Evolutionary conservation across 768 basidiomycete genomes (phyloP).

Genomic region (Calocera viscosa): DNA sequence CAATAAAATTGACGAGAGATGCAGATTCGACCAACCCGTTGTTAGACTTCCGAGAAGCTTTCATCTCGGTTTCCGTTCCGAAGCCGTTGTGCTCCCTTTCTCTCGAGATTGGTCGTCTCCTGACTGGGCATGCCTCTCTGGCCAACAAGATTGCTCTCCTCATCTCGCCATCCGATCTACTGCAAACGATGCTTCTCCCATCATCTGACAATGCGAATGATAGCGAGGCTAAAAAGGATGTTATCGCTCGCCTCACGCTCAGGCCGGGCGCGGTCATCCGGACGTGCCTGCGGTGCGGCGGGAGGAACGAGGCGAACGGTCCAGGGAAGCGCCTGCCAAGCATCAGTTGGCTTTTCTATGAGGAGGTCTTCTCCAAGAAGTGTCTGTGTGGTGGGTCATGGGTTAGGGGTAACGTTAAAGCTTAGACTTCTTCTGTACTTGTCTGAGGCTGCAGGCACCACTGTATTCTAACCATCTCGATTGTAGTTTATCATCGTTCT

Average conservation of each 20-base stretch:
- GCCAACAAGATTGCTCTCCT: constrained; percentile 5
- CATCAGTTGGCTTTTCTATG: background rate
- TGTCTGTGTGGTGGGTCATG: background rate
- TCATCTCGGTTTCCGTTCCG: background rate
- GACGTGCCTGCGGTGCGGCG: background rate
- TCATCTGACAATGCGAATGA: background rate
- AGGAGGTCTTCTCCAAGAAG: background rate
- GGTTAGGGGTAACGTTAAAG: background rate
- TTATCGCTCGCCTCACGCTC: background rate
- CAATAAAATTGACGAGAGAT: background rate
- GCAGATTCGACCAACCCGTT: background rate
- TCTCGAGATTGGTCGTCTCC: background rate
- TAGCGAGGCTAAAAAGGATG: background rate
- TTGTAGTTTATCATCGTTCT: background rate
- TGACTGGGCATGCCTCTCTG: background rate
- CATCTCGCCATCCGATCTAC: background rate
- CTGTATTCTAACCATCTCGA: background rate
- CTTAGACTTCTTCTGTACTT: background rate
- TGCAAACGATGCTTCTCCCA: background rate
- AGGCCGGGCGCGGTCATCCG: background rate
- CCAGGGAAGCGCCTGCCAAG: background rate
- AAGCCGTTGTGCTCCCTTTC: background rate
- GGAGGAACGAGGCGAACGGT: background rate
- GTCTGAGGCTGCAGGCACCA: background rate
- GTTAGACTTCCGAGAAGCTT: background rate